Conservation (phyloP, 2,329 filamentous ascomycete species). For the Verticillium klebahnii region DNA sequence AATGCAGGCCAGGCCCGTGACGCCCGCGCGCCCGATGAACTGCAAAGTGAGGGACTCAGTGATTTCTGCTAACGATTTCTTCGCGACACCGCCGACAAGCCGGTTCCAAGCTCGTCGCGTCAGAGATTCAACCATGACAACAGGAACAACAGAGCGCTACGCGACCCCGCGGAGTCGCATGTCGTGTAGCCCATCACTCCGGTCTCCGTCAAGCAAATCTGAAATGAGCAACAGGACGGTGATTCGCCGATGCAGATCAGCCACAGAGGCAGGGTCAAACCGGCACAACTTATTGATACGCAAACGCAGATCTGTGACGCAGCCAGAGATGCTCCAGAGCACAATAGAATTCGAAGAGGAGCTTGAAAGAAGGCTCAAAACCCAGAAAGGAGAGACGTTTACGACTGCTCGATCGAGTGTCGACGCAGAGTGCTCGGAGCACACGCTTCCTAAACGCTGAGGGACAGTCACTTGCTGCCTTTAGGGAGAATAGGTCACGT, state of each 20-base stretch:
- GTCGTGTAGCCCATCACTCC: neutral
- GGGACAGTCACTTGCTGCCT: neutral
- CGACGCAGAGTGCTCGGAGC: neutral
- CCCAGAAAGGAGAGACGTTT: neutral
- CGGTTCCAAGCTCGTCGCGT: neutral
- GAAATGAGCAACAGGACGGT: neutral
- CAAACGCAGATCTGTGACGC: neutral
- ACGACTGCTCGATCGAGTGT: neutral
- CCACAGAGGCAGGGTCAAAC: neutral
- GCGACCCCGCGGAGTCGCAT: constrained; percentile 9
- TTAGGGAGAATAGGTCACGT: neutral
- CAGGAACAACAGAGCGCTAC: constrained; percentile 7
- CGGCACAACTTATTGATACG: neutral
- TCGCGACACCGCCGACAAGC: neutral
- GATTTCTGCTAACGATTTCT: neutral
- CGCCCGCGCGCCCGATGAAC: constrained; percentile 2
- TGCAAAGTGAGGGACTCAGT: constrained; percentile 1
- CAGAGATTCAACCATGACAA: constrained; percentile 1
- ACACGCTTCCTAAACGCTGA: neutral
- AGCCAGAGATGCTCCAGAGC: neutral
- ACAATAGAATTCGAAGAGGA: neutral
- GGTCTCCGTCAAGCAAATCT: neutral
- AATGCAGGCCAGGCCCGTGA: constrained; percentile 4
- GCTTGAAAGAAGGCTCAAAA: neutral
- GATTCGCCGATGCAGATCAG: neutral